A percentile compares a stretch with the other conserved stretches of the same genome.
These are phyloP conservation scores for Ehretia macrophylla DNA, from an alignment of 257 asterid species.

Conservation along the genomic window DNA sequence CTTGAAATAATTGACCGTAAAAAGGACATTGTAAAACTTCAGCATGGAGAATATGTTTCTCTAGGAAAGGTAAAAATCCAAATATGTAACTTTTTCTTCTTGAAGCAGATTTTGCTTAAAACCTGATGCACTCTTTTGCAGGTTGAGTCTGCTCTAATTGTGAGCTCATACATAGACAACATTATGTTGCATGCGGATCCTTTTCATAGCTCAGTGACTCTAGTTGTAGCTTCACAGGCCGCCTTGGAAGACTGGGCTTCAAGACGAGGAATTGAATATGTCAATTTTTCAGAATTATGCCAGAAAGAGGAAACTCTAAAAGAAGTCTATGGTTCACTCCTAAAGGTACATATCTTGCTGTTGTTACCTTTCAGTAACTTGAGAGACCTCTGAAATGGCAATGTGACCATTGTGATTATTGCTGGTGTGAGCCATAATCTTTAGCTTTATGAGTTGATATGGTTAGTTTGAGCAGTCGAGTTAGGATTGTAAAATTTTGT, in stretches of 20 bases:
- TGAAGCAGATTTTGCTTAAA: neutral
- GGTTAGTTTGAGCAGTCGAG: no score
- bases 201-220: constrained; percentile 74
- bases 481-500: no score
- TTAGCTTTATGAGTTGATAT: no score
- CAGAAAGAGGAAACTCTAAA: constrained; percentile 54
- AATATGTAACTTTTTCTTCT: no score
- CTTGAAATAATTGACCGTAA: constrained; percentile 93
- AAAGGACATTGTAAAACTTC: constrained; percentile 93
- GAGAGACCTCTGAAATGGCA: no score
- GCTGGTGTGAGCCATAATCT: no score
- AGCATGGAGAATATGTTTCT: constrained; percentile 97
- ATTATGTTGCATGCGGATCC: constrained; percentile 93
- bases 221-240: constrained; percentile 78
- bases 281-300: constrained; percentile 66
- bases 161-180: constrained; percentile 69
- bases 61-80: constrained; percentile 65
- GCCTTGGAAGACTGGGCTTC: constrained; percentile 82
- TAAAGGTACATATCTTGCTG: constrained; percentile 49
- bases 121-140: constrained; percentile 22
- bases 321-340: constrained; percentile 69
- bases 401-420: no score
- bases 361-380: neutral
- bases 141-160: constrained; percentile 81
- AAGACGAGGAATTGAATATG: constrained; percentile 43